These are phyloP conservation scores for Scorias spongiosa DNA, from an alignment of 2,329 filamentous ascomycete species.

Conservation along the genomic window DNA sequence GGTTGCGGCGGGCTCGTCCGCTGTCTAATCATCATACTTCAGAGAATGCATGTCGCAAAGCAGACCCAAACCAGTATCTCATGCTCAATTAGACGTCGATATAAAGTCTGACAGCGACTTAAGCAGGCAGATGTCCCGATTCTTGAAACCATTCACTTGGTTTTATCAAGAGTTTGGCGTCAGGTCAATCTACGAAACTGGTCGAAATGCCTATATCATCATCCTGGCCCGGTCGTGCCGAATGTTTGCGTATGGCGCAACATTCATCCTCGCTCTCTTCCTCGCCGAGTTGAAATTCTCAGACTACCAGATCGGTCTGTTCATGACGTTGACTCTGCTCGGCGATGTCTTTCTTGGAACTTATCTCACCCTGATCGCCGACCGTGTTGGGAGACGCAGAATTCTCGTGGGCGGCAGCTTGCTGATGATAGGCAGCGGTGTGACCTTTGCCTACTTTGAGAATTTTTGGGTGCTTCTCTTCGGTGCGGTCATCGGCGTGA, in stretches of 20 bases:
- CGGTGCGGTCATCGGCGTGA: conserved; percentile 19
- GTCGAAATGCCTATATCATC: conserved; percentile 36
- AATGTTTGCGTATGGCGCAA: conserved; percentile 20
- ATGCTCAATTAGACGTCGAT: no score
- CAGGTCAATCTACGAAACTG: conserved; percentile 16
- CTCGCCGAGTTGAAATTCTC: conserved; percentile 19
- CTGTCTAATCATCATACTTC: no score
- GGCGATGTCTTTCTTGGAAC: conserved; percentile 22
- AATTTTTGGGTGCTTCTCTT: conserved; percentile 21
- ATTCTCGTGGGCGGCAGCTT: conserved; percentile 16
- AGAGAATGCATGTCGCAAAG: no score
- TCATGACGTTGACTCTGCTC: conserved; percentile 18
- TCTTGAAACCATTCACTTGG: conserved; percentile 10
- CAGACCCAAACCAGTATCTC: no score
- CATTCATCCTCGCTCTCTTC: conserved; percentile 18
- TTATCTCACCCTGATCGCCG: conserved; percentile 18
- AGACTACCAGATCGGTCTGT: conserved; percentile 18
- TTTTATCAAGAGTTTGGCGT: conserved; percentile 20
- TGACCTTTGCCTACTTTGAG: conserved; percentile 15
- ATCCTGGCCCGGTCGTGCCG: conserved; percentile 32
- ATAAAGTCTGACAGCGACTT: no score
- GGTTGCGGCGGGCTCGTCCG: no score
- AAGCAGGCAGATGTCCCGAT: not conserved
- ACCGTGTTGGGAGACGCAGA: conserved; percentile 18
- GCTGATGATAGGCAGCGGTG: conserved; percentile 18